Evolutionary conservation across 495 filamentous ascomycete genomes (phyloP).

Genomic region (Sphaerosporella brunnea): DNA sequence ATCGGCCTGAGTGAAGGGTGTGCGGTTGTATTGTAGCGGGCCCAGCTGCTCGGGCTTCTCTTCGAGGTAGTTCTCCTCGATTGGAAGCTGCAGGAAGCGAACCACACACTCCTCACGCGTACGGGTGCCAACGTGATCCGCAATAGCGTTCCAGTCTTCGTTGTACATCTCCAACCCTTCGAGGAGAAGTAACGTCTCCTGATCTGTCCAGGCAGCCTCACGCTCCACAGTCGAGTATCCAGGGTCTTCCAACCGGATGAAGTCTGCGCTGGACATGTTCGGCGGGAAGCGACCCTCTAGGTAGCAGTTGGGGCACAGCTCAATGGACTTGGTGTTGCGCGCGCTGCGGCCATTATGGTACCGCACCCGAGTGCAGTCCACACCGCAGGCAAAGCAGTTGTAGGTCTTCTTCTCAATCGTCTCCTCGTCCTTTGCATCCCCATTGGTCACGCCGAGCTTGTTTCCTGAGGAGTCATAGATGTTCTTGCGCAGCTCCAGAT

Average conservation of each 20-base stretch:
- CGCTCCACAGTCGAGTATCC: conserved; percentile 57
- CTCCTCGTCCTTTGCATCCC: conserved; percentile 43
- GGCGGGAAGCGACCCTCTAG: conserved; percentile 59
- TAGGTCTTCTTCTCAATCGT: conserved; percentile 45
- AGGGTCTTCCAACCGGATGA: conserved; percentile 75
- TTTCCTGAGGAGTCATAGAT: conserved; percentile 89
- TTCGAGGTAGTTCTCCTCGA: conserved; percentile 77
- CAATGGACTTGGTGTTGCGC: conserved; percentile 28
- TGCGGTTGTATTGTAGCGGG: conserved; percentile 46
- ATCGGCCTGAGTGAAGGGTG: conserved; percentile 74
- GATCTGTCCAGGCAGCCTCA: conserved; percentile 76
- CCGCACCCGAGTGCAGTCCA: conserved; percentile 80
- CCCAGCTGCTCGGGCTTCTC: conserved; percentile 45
- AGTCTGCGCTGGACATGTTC: conserved; percentile 53
- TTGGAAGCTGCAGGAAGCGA: conserved; percentile 82
- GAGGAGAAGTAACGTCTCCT: conserved; percentile 64
- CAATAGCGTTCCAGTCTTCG: conserved; percentile 85
- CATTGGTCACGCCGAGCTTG: conserved; percentile 39
- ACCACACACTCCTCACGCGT: conserved; percentile 93
- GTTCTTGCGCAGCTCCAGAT: conserved; percentile 79
- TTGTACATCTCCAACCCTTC: conserved; percentile 83
- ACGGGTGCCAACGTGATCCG: conserved; percentile 74
- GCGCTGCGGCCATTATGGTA: conserved; percentile 62
- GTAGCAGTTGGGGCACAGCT: conserved; percentile 78
- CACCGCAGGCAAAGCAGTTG: conserved; percentile 76